These are phyloP conservation scores for Gynochthodes officinalis DNA, from an alignment of 257 asterid genomes.

Conservation along the genomic window DNA sequence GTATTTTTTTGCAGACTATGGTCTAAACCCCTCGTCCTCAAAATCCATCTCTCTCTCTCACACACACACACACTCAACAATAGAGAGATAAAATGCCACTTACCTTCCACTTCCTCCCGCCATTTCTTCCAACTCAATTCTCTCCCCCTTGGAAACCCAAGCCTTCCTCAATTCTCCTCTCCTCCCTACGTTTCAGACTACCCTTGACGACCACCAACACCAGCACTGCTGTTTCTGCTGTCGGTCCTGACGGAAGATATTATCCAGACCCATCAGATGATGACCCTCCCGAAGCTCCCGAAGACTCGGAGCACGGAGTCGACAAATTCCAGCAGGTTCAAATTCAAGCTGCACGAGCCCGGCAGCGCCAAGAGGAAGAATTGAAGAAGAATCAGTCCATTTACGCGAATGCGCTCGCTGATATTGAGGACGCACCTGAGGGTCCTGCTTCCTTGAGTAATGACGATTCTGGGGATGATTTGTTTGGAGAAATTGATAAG, in stretches of 20 bases:
- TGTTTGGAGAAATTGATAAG: constrained; percentile 86
- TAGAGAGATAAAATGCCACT: constrained; percentile 31
- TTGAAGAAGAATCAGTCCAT: constrained; percentile 58
- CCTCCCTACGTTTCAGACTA: constrained; percentile 28
- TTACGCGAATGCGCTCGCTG: constrained; percentile 72
- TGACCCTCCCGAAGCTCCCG: constrained; percentile 95
- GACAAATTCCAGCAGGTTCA: constrained; percentile 82
- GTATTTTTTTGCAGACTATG: too few species aligned
- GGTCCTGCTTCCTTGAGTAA: constrained; percentile 9
- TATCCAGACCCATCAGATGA: constrained; percentile 81
- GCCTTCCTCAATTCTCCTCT: constrained; percentile 21
- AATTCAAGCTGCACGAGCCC: constrained; percentile 74
- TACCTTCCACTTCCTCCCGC: constrained; percentile 35
- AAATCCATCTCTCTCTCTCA: too few species aligned
- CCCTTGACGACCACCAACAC: constrained; percentile 36
- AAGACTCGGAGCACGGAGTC: constrained; percentile 97
- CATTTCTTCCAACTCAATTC: constrained; percentile 37
- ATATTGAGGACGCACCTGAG: constrained; percentile 54
- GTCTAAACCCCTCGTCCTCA: neutral
- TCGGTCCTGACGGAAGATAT: constrained; percentile 75
- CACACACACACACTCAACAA: too few species aligned
- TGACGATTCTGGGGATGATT: constrained; percentile 68
- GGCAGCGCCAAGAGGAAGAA: constrained; percentile 62
- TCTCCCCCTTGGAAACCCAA: constrained; percentile 31
- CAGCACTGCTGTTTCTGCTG: constrained; percentile 44